Evolutionary conservation across 78 protist species (phyloP), one percentile per base, ranked within the genome.

Genomic region (Dictyostelium intermedium): DNA sequence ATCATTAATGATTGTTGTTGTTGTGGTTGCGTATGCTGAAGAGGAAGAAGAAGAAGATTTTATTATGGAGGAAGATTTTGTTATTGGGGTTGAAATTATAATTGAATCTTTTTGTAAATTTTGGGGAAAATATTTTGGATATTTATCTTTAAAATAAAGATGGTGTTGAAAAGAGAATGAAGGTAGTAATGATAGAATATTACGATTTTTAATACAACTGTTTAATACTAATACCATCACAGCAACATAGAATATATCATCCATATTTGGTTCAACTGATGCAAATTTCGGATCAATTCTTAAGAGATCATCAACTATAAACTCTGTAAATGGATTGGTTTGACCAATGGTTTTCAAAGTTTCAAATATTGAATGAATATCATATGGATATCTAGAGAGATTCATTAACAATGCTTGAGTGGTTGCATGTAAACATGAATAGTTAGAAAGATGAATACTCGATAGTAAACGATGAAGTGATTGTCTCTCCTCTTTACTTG

Each of bases 211-310:
- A 23, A 41, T 63, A 6, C 86, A 83, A 47, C 87, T 80, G 34
- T 89, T 89, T 63, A 89, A 70, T 23, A 89, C 77, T 2, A 89
- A 84, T 23, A 89, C 73, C 94, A 89, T 89, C 6, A 89, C 77
- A 3, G 94, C 94, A 30, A 89, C 94, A 80, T 89, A 89, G 37
- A 89, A 89, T 39, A 89, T 89, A 70, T 89, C 94, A 50, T 89
- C 94, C 94, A 89, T 89, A 35, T 89, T 89, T 69, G 94, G 94
- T 66, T 89, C 94, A 13, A 89, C 87, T 6, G 94, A 89, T 32
- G 94, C 94, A 50, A 89, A 89, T 45, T 80, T 89, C 23, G 85
- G 81, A 80, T 89, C 94, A 34, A 80, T 78, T 43, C 82, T 50
- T 11, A 89, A n/a, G 3, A 89, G 87, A 80, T 89, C 94, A 41